These are phyloP conservation scores for Helianthus annuus DNA, from an alignment of 129 eudicot genomes.

Conservation along the genomic window DNA sequence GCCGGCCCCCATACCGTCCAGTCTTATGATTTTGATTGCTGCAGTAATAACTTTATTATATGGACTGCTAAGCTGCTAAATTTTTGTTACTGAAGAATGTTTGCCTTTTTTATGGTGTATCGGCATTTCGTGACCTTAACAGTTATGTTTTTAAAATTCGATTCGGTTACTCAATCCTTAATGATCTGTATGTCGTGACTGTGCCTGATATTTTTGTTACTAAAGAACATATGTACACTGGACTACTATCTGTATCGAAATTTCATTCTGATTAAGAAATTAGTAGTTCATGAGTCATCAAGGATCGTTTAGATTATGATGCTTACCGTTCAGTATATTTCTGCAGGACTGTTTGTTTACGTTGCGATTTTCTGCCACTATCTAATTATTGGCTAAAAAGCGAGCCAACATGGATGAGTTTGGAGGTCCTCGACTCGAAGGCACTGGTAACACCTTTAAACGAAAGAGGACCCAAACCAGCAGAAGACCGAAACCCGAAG, in stretches of 20 bases:
- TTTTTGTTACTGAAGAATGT: neutral
- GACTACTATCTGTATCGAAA: neutral
- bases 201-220: constrained; percentile 5
- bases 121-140: neutral
- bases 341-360: constrained; percentile 29
- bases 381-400: constrained; percentile 24
- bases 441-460: constrained; percentile 41
- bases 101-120: constrained; percentile 16
- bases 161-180: neutral
- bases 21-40: constrained; percentile 6
- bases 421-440: constrained; percentile 47
- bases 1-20: no score
- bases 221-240: neutral
- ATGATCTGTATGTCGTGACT: constrained; percentile 1
- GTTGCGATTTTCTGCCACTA: constrained; percentile 2
- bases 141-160: neutral
- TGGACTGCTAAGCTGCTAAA: neutral
- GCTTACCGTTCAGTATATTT: constrained; percentile 20
- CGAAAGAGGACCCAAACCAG: constrained; percentile 72
- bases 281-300: neutral
- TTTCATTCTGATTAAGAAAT: neutral
- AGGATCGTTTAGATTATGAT: constrained; percentile 1
- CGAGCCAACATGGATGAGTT: constrained; percentile 55
- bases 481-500: constrained; percentile 75
- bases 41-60: neutral